Evolutionary conservation across 2,329 filamentous ascomycete species (phyloP), one percentile per base, ranked within the genome.

Genomic region (Cryphonectria naterciae): DNA sequence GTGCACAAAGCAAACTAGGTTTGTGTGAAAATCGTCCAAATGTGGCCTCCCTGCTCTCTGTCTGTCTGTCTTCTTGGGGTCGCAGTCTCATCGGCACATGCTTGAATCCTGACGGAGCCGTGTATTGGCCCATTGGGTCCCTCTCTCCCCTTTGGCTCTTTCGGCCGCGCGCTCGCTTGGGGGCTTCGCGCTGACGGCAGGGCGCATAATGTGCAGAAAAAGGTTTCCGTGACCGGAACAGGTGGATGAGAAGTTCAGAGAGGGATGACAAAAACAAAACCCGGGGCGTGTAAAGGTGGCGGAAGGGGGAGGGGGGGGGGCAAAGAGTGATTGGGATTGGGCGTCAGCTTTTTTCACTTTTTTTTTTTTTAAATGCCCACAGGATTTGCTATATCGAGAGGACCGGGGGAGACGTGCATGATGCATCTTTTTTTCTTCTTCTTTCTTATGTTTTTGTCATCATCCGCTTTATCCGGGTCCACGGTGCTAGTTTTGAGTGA

Each of bases 151-250:
- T 49, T 22, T n/a, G 8, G 19, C 22, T 7, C 11, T 61, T 35
- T 39, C 58, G 35, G 58, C 35, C n/a, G 58, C 35, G 19, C 7
- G 19, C 7, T 39, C 58, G 58, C 35, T 61, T 61, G 58, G 58
- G 58, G 58, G 35, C 58, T 35, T 35, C 22, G 58, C 28, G 58
- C 58, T 61, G 58, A 61, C 58, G 58, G 58, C 58, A 61, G 58
- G 58, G 58, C 58, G 58, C 58, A n/a, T 61, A 39, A 35, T 60
- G 28, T 28, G 13, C 17, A 58, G 28, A 15, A n/a, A n/a, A n/a
- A n/a, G 22, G 46, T n/a, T 49, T 8, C 19, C 54, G 22, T 28
- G 15, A 15, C 54, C 19, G 35, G 32, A 61, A 61, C 3, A 49
- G 19, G 35, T 11, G 58, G 32, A 11, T 49, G 58, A 22, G 35